Base-by-base conservation (phyloP, 2,329 filamentous ascomycete species). In the Verticillium klebahnii region DNA sequence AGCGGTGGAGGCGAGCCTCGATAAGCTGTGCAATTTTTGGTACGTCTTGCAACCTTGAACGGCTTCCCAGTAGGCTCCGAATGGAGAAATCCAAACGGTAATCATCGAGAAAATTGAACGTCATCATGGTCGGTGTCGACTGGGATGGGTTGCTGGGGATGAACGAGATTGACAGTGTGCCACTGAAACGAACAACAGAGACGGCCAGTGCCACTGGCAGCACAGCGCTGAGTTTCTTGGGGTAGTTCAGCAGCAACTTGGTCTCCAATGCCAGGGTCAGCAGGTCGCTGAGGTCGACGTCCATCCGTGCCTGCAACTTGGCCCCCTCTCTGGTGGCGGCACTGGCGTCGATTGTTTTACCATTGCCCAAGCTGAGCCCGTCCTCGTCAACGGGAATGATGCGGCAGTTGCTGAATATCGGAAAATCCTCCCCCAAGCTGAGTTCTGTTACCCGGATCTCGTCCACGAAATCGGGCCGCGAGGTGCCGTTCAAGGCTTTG, bases 371-470 rank as follows among this genome's bases (percentile, higher is more conserved):
- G 55, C 78, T 82, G 39, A 88, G 75, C 1, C 89, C 90, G 74
- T 93, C 89, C 68, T 94, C 91, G 69, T 92, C 89, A 0, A 97
- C 91, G 2, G 93, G 92, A 64, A 97, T 97, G 61, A 99, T 90
- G 63, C 95, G 88, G 72, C 95, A 98, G 75, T 99, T 99, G 79
- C 93, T 97, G 75, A 99, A 96, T 60, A 99, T 99, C 32, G 95
- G 95, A 67, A 98, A 99, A 70, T 99, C 95, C 70, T 99, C 95
- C 34, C 95, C 95, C 5, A 99, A 81, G 58, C 90, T 96, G 63
- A 99, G 87, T 76, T 99, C 94, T 2, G 93, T 97, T 60, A 99
- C 91, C 31, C 89, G 89, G 65, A 99, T 98, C 71, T 95, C 91
- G 73, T 96, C 94, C 36, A 99, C 82, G 74, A 96, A 99, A 67